Evolutionary conservation across 257 asterid genomes (phyloP).

Genomic region (Jasminum sambac): DNA sequence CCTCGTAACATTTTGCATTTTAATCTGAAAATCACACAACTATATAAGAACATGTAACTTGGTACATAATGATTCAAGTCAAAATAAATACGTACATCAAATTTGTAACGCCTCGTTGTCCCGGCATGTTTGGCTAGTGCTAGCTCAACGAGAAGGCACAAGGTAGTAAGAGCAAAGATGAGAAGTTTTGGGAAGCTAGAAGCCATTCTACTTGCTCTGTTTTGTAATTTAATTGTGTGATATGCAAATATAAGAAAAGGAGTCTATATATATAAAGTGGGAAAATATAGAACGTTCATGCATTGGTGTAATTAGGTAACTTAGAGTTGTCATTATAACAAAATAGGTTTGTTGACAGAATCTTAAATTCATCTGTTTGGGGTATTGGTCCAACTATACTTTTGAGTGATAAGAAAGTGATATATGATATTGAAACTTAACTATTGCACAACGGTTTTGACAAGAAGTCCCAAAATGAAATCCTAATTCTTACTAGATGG

Average conservation of each 20-base stretch:
- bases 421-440: constrained; percentile 23
- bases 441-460: constrained; percentile 1
- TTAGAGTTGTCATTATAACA: constrained; percentile 1
- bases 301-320: constrained; percentile 32
- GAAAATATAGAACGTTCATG: constrained; percentile 10
- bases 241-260: neutral
- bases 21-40: constrained; percentile 33
- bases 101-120: constrained; percentile 52
- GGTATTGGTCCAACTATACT: constrained; percentile 32
- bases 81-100: constrained; percentile 36
- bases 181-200: constrained; percentile 20
- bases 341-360: constrained; percentile 26
- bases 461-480: constrained; percentile 3
- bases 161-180: constrained; percentile 15
- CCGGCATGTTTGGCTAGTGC: constrained; percentile 40
- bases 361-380: constrained; percentile 26
- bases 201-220: constrained; percentile 26
- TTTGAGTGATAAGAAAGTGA: constrained; percentile 54
- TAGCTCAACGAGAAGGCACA: constrained; percentile 31
- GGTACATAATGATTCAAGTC: neutral
- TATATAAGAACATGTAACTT: neutral
- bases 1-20: constrained; percentile 54
- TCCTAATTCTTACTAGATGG: too few species aligned
- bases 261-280: neutral
- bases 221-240: neutral